Base-by-base conservation (phyloP, 2,329 filamentous ascomycete species). In the Trichoderma simmonsii region DNA sequence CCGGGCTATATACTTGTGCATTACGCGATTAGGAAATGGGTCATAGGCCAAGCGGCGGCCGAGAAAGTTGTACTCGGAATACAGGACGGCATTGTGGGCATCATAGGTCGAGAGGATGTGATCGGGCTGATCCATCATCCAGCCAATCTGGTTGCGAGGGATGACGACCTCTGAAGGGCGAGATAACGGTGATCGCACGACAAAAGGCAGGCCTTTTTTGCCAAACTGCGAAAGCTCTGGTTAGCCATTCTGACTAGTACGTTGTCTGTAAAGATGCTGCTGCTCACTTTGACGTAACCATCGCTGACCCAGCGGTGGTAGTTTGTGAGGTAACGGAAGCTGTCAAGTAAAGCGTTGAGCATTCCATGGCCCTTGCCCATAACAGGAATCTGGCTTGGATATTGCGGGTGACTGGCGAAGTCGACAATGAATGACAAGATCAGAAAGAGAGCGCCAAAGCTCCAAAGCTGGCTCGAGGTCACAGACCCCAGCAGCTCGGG, bases 101-200 rank as follows among this genome's bases (percentile, higher is more conserved):
- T 81, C 77, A 64, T 81, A 76, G 0, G 83, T 78, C 2, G 83
- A 85, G 32, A 86, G 77, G 2, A 83, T 74, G 32, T 77, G 75
- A 70, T 86, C 85, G n/a, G 85, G 84, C 74, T 84, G 81, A 56
- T 85, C 83, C 72, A 86, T 80, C 76, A 86, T 80, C 85, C 85
- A 86, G 9, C 78, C 75, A 9, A 83, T 81, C 75, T 85, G 82
- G 0, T 80, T 81, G 4, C 78, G 79, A 2, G 85, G 85, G 4
- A 86, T 77, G 64, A 86, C 81, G 51, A 86, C 81, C 59, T 86
- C 84, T 26, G 82, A 78, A 1, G 82, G 79, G 3, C 82, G 80
- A 8, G 81, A 81, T 1, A 84, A 79, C 4, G 82, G 79, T 0
- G 82, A 79, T 2, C 84, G 84, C 0, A 83, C 79, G 15, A 85